phyloP scores from a whole-genome alignment of 352 stramenopile genomes.

The Thalassiosira mediterranea region DNA sequence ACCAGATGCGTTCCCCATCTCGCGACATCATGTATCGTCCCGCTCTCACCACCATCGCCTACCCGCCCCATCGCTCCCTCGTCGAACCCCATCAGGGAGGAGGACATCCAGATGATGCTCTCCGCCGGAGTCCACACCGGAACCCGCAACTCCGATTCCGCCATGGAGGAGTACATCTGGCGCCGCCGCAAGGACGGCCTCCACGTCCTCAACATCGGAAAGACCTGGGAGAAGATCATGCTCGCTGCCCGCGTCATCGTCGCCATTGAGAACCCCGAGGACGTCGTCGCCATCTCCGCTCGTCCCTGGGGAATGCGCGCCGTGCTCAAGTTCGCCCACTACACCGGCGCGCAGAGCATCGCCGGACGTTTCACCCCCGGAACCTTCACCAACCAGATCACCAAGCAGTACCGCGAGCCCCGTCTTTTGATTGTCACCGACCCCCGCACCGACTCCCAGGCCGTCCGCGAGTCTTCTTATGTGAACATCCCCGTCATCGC shows the following conservation, averaged over 20 bases:
- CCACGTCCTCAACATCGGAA: conserved; percentile 99
- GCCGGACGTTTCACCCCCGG: conserved; percentile 99
- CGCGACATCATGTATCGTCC: too few species aligned
- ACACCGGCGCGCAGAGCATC: conserved; percentile 97
- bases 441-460: conserved; percentile 94
- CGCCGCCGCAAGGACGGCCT: conserved; percentile 97
- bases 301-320: conserved; percentile 99
- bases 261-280: conserved; percentile 99
- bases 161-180: conserved; percentile 99
- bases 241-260: conserved; percentile 99
- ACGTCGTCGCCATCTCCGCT: conserved; percentile 99
- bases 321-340: conserved; percentile 99
- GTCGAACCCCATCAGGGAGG: conserved; percentile 81
- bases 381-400: conserved; percentile 99
- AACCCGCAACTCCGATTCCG: conserved; percentile 97
- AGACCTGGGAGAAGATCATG: conserved; percentile 99
- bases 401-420: conserved; percentile 99
- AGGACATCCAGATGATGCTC: conserved; percentile 99
- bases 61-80: not conserved
- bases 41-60: not conserved
- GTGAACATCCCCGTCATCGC: conserved; percentile 99
- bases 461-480: conserved; percentile 98
- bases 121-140: conserved; percentile 99
- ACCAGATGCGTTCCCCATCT: not conserved
- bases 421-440: conserved; percentile 99